phyloP scores from a whole-genome alignment of 345 rosid genomes.

The Gossypium stocksii region DNA sequence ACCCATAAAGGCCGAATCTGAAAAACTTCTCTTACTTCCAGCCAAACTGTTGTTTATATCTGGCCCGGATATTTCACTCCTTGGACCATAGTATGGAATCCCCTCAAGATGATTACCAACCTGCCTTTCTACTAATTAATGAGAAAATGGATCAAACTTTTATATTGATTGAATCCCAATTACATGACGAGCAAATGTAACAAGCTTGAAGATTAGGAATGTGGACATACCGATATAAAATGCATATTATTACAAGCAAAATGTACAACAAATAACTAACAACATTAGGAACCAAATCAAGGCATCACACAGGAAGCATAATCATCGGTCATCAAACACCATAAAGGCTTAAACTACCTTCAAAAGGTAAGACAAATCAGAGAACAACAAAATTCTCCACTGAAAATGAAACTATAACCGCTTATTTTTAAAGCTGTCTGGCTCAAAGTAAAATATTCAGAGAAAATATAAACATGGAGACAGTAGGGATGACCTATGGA shows the following conservation, averaged over 20 bases:
- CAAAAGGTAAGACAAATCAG: background rate
- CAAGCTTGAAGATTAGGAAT: conserved; percentile 10
- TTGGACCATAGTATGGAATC: conserved; percentile 68
- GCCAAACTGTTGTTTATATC: conserved; percentile 57
- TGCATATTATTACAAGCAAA: background rate
- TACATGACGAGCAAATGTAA: background rate
- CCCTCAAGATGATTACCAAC: conserved; percentile 71
- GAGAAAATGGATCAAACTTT: conserved; percentile 29
- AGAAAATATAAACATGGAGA: conserved; percentile 2
- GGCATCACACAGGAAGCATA: too few species aligned
- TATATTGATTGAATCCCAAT: background rate
- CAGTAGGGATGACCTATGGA: conserved; percentile 10
- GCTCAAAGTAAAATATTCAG: background rate
- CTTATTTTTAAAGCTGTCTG: conserved; percentile 1
- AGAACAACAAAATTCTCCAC: background rate
- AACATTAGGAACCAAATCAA: background rate
- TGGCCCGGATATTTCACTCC: conserved; percentile 61
- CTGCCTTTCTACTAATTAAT: conserved; percentile 50
- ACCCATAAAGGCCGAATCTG: conserved; percentile 60
- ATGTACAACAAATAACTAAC: conserved; percentile 1
- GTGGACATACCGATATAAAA: background rate
- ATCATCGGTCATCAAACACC: background rate
- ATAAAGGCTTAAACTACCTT: conserved; percentile 5
- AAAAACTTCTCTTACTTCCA: conserved; percentile 73
- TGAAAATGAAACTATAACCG: background rate